These are phyloP conservation scores for Paraglomus brasilianum DNA, from an alignment of 192 early-diverging fungal species.

Conservation along the genomic window DNA sequence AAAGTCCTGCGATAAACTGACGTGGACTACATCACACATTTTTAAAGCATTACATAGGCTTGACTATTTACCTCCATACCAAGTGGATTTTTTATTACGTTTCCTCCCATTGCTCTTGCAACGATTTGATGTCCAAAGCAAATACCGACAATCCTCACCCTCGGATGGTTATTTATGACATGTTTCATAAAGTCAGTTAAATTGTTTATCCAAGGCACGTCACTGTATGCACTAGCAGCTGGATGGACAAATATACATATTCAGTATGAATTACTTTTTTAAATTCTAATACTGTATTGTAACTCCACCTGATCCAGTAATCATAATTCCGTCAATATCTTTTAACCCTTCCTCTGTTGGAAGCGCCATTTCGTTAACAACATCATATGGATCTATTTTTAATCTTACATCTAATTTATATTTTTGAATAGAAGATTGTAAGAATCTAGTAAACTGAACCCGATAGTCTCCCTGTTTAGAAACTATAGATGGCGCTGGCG, in stretches of 20 bases:
- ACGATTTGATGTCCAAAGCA: constrained; percentile 89
- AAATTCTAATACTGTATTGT: not conserved
- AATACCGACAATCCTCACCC: constrained; percentile 61
- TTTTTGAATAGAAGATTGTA: constrained; percentile 1
- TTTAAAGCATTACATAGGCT: not conserved
- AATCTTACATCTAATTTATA: not conserved
- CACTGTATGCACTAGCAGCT: constrained; percentile 62
- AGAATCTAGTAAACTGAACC: constrained; percentile 11
- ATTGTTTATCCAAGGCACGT: constrained; percentile 64
- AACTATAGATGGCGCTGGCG: not conserved
- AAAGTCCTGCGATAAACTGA: not conserved
- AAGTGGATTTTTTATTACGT: constrained; percentile 50
- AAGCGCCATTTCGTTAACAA: constrained; percentile 14
- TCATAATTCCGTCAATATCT: constrained; percentile 51
- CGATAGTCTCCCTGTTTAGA: constrained; percentile 14
- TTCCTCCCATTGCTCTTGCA: constrained; percentile 63
- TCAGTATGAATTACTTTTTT: not conserved
- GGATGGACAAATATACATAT: not conserved
- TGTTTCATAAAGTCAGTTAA: constrained; percentile 54
- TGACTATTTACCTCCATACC: constrained; percentile 71
- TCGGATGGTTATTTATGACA: constrained; percentile 35
- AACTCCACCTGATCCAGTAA: constrained; percentile 51
- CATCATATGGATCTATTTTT: constrained; percentile 2
- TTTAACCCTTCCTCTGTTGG: constrained; percentile 26
- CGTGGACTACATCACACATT: not conserved